Base-by-base conservation (phyloP, 257 asterid genomes). In the Fraxinus cuspidata region DNA sequence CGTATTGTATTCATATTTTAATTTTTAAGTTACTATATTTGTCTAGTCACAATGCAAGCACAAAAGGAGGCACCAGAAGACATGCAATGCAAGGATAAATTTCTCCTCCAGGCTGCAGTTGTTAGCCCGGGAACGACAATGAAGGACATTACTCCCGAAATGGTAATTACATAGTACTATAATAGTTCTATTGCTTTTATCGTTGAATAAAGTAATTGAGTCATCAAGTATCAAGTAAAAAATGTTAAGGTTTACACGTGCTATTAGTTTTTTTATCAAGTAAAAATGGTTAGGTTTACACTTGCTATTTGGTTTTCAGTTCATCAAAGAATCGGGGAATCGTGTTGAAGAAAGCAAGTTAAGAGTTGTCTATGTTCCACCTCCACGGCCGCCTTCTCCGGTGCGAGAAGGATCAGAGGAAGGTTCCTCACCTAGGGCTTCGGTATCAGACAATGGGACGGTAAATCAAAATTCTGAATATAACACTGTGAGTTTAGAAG, bases 41-140 rank as follows among this genome's bases (percentile, higher is more conserved):
- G 32, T 82, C 84, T 84, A 95, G 99, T 95, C 73, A 95, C 98
- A 29, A 95, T 95, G 99, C 99, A 95, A 91, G 98, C 97, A 31
- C 99, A 95, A 76, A 95, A 93, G 85, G 99, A 95, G 85, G 90
- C 96, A 80, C 99, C 98, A 19, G 78, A 82, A 3, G 99, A 95
- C 82, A 83, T 92, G 96, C 92, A 86, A 81, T 95, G 99, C 96
- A 91, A 90, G 93, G 99, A 95, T 78, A 95, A 95, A 82, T 95
- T 95, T 86, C 93, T 95, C 51, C 97, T 95, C 71, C 99, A 95
- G 82, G 79, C 96, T 53, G 98, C 81, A 19, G 87, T 87, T 66
- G 90, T 87, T 40, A 82, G 77, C 75, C 83, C 92, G 18, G 92
- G 96, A 83, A 80, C 84, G 60, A 73, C 85, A 21, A 83, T 91